A percentile compares a stretch with the other conserved stretches of the same genome.
Evolutionary conservation across 2,329 filamentous ascomycete genomes (phyloP).

Genomic region (Aspergillus texensis): DNA sequence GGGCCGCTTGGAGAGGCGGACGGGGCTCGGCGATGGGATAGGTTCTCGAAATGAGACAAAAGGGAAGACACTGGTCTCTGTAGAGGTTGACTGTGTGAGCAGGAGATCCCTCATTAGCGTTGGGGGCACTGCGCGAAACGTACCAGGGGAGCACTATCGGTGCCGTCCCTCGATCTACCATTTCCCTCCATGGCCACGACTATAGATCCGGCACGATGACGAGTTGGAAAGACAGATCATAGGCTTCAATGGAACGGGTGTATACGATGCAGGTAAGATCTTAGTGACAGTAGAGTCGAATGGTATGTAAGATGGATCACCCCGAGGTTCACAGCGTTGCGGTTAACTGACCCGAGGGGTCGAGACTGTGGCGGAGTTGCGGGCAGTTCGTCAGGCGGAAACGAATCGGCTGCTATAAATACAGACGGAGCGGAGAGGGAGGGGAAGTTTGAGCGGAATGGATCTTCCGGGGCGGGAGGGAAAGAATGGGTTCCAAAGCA

Average conservation of each 20-base stretch:
- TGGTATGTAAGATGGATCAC: not conserved
- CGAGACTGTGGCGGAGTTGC: conserved; percentile 10
- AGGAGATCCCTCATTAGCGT: conserved; percentile 10
- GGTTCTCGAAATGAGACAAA: conserved; percentile 52
- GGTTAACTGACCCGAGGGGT: conserved; percentile 3
- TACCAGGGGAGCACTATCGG: conserved; percentile 43
- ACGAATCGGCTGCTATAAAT: not conserved
- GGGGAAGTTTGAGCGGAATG: conserved; percentile 8
- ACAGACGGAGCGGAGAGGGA: conserved; percentile 6
- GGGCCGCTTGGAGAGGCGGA: conserved; percentile 30
- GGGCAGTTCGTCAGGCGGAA: conserved; percentile 6
- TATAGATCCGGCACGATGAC: conserved; percentile 27
- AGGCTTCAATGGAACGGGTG: conserved; percentile 16
- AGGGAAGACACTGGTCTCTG: conserved; percentile 53
- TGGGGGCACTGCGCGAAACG: conserved; percentile 21
- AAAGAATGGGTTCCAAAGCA: not conserved
- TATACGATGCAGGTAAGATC: not conserved
- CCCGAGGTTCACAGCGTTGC: not conserved
- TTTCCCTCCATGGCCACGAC: conserved; percentile 41
- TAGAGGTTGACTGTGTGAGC: conserved; percentile 15
- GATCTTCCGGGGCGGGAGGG: not conserved
- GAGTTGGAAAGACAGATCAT: conserved; percentile 31
- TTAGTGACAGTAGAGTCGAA: not conserved
- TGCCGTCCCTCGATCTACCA: conserved; percentile 35
- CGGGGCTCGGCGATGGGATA: conserved; percentile 41